Percentiles rank a stretch among this genome's conserved stretches.
These are phyloP conservation scores for Xylaria longipes DNA, from an alignment of 495 filamentous ascomycete genomes.

Conservation along the genomic window DNA sequence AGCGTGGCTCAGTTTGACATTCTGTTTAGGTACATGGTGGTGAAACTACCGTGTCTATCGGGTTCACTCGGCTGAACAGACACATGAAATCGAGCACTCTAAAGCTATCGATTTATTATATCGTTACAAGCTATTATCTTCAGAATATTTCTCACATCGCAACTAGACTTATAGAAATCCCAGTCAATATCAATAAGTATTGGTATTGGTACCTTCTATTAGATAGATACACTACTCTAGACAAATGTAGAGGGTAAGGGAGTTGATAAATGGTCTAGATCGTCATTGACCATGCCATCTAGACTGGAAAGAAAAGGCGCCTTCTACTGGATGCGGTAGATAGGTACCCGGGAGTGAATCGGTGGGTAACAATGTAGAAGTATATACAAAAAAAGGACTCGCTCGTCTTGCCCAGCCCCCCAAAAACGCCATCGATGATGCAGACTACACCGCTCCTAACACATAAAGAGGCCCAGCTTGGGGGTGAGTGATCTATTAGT, in stretches of 20 bases:
- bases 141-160: neutral
- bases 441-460: slow-evolving; percentile 28
- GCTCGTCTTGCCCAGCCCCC: slow-evolving; percentile 16
- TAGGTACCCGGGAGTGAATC: neutral
- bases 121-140: neutral
- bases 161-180: neutral
- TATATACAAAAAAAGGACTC: slow-evolving; percentile 26
- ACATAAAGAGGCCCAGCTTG: slow-evolving; percentile 22
- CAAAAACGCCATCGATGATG: slow-evolving; percentile 41
- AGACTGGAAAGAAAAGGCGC: neutral
- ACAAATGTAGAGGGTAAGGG: neutral
- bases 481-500: slow-evolving; percentile 20
- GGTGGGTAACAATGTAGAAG: slow-evolving; percentile 6
- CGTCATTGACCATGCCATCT: neutral
- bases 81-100: neutral
- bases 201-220: slow-evolving; percentile 4
- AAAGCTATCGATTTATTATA: neutral
- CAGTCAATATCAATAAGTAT: neutral
- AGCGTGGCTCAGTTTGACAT: no score
- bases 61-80: neutral
- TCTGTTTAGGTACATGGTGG: no score
- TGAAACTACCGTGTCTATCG: no score
- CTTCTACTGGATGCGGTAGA: slow-evolving; percentile 13
- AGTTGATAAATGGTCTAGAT: neutral
- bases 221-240: slow-evolving; percentile 7